Evolutionary conservation across 768 basidiomycete species (phyloP).

Genomic region (Daedalea quercina): DNA sequence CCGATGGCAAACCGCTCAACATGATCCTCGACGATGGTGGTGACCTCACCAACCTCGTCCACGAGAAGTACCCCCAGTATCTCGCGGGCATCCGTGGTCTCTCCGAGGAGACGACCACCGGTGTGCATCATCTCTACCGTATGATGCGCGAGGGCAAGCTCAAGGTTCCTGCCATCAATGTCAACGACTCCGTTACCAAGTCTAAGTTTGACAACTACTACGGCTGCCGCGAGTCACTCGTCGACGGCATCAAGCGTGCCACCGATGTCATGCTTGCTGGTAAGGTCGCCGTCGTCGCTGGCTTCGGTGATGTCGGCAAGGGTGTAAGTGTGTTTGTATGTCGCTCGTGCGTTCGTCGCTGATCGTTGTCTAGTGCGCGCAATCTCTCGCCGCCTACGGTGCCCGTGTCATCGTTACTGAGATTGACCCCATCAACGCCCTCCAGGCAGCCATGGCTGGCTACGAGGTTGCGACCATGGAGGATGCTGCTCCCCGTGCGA

Average conservation of each 20-base stretch:
- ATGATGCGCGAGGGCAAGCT: conserved; percentile 92
- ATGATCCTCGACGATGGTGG: conserved; percentile 99
- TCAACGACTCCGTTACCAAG: conserved; percentile 99
- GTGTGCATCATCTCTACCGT: conserved; percentile 99
- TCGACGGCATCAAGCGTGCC: conserved; percentile 99
- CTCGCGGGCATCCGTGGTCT: conserved; percentile 82
- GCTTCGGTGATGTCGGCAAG: conserved; percentile 98
- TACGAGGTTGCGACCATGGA: conserved; percentile 99
- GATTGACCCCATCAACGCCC: conserved; percentile 99
- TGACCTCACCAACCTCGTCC: conserved; percentile 90
- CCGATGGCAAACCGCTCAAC: conserved; percentile 79
- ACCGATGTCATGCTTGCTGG: conserved; percentile 99
- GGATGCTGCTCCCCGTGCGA: conserved; percentile 81
- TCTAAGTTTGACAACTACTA: conserved; percentile 99
- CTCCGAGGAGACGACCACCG: conserved; percentile 99
- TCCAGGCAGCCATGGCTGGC: conserved; percentile 99
- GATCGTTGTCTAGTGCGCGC: conserved; percentile 68
- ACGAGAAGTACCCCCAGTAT: conserved; percentile 93
- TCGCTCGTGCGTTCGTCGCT: background rate
- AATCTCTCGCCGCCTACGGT: conserved; percentile 95
- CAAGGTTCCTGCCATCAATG: conserved; percentile 98
- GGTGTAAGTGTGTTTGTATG: conserved; percentile 57
- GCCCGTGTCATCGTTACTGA: conserved; percentile 95
- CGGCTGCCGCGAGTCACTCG: conserved; percentile 98
- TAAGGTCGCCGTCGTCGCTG: conserved; percentile 98